These are phyloP conservation scores for Globisporangium carolinianum DNA, from an alignment of 352 stramenopile genomes.

Conservation along the genomic window DNA sequence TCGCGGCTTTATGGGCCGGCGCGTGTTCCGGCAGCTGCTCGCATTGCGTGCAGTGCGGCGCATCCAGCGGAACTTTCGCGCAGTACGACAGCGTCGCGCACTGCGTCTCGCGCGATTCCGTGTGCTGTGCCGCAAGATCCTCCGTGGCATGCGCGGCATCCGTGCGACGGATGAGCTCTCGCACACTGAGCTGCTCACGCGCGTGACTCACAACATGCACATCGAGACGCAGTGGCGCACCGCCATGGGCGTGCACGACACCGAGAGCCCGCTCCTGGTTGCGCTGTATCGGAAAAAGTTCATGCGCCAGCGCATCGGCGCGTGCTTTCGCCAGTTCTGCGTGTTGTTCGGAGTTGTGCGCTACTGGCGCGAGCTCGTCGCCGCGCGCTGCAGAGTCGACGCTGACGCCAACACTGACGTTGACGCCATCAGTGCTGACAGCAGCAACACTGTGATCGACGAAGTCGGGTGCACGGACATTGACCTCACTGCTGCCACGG, in stretches of 20 bases:
- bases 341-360: conserved; percentile 19
- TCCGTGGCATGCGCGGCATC: conserved; percentile 44
- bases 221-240: conserved; percentile 61
- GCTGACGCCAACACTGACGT: neutral
- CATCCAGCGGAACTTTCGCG: conserved; percentile 43
- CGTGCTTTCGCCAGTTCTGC: conserved; percentile 23
- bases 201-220: conserved; percentile 54
- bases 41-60: conserved; percentile 30
- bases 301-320: conserved; percentile 29
- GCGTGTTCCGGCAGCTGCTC: conserved; percentile 26
- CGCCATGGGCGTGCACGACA: conserved; percentile 53
- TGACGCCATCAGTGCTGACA: neutral
- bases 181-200: conserved; percentile 43
- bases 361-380: conserved; percentile 33
- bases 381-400: conserved; percentile 1
- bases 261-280: conserved; percentile 39
- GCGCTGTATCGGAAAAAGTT: conserved; percentile 65
- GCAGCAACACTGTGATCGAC: too few species aligned
- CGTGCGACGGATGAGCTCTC: conserved; percentile 28
- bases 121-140: conserved; percentile 35
- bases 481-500: neutral
- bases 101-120: conserved; percentile 29
- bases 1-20: conserved; percentile 70
- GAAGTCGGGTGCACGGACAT: neutral
- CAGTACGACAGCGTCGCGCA: conserved; percentile 20